Percentiles rank a stretch among this genome's conserved stretches.
These are phyloP conservation scores for Didymella glomerata DNA, from an alignment of 2,329 filamentous ascomycete genomes.

Conservation along the genomic window DNA sequence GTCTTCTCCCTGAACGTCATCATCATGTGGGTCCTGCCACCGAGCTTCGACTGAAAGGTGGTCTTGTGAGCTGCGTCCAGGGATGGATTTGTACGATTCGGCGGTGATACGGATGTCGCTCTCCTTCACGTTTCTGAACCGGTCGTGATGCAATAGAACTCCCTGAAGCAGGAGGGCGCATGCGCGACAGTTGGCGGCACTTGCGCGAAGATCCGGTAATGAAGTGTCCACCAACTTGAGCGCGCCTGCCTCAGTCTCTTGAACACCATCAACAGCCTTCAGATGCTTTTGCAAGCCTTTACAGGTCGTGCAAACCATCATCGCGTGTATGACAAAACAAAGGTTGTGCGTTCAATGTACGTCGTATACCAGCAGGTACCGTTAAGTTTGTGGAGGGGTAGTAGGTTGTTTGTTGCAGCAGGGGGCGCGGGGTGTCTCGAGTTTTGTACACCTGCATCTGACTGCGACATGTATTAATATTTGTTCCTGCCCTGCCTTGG, in stretches of 20 bases:
- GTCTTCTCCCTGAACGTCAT: conserved; percentile 29
- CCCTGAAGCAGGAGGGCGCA: conserved; percentile 48
- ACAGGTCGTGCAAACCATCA: conserved; percentile 39
- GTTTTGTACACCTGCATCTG: conserved; percentile 19
- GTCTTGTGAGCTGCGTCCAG: conserved; percentile 33
- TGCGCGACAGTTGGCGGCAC: conserved; percentile 42
- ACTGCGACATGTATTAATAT: conserved; percentile 18
- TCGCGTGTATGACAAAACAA: conserved; percentile 6
- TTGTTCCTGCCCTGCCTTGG: conserved; percentile 11
- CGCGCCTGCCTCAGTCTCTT: conserved; percentile 27
- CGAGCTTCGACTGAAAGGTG: conserved; percentile 48
- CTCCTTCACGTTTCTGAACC: conserved; percentile 38
- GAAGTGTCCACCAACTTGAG: conserved; percentile 42
- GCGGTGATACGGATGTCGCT: conserved; percentile 38
- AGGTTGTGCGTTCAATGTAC: not conserved
- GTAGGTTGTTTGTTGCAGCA: conserved; percentile 13
- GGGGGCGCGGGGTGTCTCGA: conserved; percentile 15
- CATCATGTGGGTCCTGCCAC: conserved; percentile 36
- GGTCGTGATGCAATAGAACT: conserved; percentile 44
- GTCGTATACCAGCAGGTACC: not conserved
- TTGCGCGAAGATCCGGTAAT: conserved; percentile 40
- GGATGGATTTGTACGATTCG: conserved; percentile 35
- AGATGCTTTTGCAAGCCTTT: conserved; percentile 47
- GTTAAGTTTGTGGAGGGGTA: conserved; percentile 9
- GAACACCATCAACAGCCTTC: conserved; percentile 25